phyloP scores from a whole-genome alignment of 2,329 filamentous ascomycete genomes.

The Rugonectria rugulosa region DNA sequence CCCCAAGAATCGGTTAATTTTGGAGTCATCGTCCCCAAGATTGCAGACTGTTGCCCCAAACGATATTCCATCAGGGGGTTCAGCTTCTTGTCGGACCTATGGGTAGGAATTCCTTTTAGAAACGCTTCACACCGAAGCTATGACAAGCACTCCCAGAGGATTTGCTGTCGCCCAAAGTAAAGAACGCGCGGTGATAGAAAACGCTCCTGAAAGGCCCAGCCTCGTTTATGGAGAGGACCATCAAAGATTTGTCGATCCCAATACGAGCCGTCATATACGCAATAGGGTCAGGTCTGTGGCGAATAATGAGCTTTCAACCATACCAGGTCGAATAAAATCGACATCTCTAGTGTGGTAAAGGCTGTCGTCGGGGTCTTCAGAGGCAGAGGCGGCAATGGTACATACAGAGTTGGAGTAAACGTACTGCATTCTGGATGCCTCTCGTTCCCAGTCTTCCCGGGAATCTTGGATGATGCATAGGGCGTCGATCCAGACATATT shows the following conservation, averaged over 20 bases:
- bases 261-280: neutral
- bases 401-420: neutral
- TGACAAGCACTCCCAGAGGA: neutral
- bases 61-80: neutral
- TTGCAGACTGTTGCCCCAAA: neutral
- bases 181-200: neutral
- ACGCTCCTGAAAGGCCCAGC: neutral
- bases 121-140: slow-evolving; percentile 2
- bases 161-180: neutral
- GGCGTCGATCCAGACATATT: neutral
- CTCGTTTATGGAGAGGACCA: neutral
- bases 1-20: too few species aligned
- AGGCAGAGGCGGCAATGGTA: slow-evolving; percentile 5
- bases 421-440: neutral
- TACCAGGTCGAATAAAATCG: neutral
- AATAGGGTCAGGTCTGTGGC: neutral
- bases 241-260: neutral
- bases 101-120: neutral
- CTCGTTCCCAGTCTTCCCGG: neutral
- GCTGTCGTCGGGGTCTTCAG: neutral
- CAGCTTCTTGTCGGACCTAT: neutral
- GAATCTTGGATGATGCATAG: slow-evolving; percentile 1
- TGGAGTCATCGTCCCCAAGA: neutral
- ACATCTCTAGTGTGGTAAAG: neutral
- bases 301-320: neutral